These are phyloP conservation scores for Plasmodium billcollinsi DNA, from an alignment of 169 alveolate species.

Conservation along the genomic window DNA sequence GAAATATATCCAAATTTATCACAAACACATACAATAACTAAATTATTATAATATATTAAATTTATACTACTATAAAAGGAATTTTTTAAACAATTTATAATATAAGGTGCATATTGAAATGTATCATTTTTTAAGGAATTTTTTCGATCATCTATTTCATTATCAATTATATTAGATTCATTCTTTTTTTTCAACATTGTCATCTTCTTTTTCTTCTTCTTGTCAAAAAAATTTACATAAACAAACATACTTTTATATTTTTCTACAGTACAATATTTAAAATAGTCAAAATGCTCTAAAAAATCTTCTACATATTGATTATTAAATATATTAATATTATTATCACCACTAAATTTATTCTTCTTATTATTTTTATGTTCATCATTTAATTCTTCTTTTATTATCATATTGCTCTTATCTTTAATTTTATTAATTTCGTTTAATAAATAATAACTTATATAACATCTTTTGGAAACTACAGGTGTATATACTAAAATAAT, in stretches of 20 bases:
- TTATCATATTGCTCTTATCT: neutral
- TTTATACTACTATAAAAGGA: constrained; percentile 25
- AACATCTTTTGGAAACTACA: constrained; percentile 36
- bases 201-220: neutral
- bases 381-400: neutral
- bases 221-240: constrained; percentile 1
- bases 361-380: too few relatives aligned
- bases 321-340: neutral
- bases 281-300: constrained; percentile 25
- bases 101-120: constrained; percentile 30
- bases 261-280: constrained; percentile 17
- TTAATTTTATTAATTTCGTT: constrained; percentile 23
- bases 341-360: too few relatives aligned
- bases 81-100: constrained; percentile 21
- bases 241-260: constrained; percentile 24
- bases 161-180: too few relatives aligned
- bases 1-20: constrained; percentile 47
- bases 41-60: constrained; percentile 18
- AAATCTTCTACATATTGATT: constrained; percentile 34
- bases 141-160: too few relatives aligned
- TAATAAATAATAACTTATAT: constrained; percentile 37
- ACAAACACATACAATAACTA: constrained; percentile 32
- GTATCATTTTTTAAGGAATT: too few relatives aligned
- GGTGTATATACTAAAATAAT: constrained; percentile 61
- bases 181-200: too few relatives aligned